A percentile compares a stretch with the other conserved stretches of the same genome.
These are phyloP conservation scores for Ogataea chonburiensis DNA, from an alignment of 805 yeast species.

Conservation along the genomic window DNA sequence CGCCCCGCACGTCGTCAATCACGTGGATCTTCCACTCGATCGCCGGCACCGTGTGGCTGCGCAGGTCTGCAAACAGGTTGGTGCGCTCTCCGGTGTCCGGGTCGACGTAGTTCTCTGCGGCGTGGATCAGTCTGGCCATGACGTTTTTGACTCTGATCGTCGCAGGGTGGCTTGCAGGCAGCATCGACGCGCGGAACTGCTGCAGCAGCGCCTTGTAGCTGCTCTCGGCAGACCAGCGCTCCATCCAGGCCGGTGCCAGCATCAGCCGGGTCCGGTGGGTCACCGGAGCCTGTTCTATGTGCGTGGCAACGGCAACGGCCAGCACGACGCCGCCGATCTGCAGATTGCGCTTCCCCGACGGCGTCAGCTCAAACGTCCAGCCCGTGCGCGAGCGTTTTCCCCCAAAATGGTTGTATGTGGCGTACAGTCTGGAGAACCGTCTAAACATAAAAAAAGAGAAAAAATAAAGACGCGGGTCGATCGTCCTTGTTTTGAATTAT, in stretches of 20 bases:
- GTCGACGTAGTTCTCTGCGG: conserved; percentile 45
- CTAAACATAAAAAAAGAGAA: conserved; percentile 2
- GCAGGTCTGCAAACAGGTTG: conserved; percentile 27
- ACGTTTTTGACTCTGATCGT: conserved; percentile 55
- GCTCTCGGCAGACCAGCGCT: conserved; percentile 57
- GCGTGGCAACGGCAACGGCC: conserved; percentile 43
- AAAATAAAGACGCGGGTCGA: conserved; percentile 6
- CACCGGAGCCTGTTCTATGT: conserved; percentile 78
- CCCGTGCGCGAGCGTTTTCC: conserved; percentile 14
- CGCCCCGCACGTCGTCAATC: conserved; percentile 58
- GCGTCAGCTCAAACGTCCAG: conserved; percentile 13
- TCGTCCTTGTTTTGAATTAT: conserved; percentile 4
- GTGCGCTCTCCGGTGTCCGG: conserved; percentile 31
- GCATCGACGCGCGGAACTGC: conserved; percentile 50
- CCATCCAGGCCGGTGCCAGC: conserved; percentile 67
- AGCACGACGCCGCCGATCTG: conserved; percentile 36
- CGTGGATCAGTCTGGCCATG: conserved; percentile 62
- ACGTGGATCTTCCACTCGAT: conserved; percentile 79
- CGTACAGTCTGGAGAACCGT: conserved; percentile 12
- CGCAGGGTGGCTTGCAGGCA: conserved; percentile 65
- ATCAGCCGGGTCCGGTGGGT: conserved; percentile 71
- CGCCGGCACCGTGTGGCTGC: conserved; percentile 27
- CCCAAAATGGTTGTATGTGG: conserved; percentile 29
- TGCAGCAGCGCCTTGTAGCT: conserved; percentile 59
- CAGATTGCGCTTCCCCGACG: conserved; percentile 23